These are phyloP conservation scores for Ceratorhiza oryzae-sativae DNA, from an alignment of 1,284 basidiomycete genomes.

Conservation along the genomic window DNA sequence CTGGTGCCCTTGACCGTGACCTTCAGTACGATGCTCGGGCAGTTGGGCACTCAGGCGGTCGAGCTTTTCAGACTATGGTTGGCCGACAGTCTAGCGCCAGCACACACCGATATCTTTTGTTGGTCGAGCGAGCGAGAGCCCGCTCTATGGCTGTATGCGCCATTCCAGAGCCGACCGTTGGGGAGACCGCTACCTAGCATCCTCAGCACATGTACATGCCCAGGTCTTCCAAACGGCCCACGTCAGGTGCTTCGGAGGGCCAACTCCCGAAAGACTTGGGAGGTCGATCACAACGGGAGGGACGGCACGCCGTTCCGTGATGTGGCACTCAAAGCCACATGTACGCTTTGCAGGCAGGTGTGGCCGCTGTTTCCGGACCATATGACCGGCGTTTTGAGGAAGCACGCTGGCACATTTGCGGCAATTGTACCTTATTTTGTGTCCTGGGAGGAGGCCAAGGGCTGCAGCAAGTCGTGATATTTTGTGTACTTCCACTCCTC, in stretches of 20 bases:
- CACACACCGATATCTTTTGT: constrained; percentile 6
- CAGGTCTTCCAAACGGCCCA: not conserved
- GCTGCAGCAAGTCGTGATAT: no score
- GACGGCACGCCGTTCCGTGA: not conserved
- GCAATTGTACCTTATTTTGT: constrained; percentile 27
- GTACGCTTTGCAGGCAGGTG: not conserved
- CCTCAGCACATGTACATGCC: constrained; percentile 12
- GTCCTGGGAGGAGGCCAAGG: no score
- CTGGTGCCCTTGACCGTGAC: not conserved
- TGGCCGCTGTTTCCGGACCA: constrained; percentile 13
- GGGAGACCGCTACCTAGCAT: constrained; percentile 16
- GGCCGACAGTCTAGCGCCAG: not conserved
- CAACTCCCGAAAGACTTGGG: constrained; percentile 9
- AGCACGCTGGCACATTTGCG: not conserved
- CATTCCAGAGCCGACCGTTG: constrained; percentile 25
- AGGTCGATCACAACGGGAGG: constrained; percentile 9
- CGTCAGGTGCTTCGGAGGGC: not conserved
- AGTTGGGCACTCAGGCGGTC: not conserved
- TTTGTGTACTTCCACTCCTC: no score
- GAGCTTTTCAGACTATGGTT: not conserved
- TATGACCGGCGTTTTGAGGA: not conserved
- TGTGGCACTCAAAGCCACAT: not conserved
- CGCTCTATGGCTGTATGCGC: constrained; percentile 19
- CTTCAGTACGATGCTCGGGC: not conserved
- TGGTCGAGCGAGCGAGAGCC: not conserved